These are phyloP conservation scores for Moesziomyces antarcticus DNA, from an alignment of 1,284 basidiomycete genomes.

Conservation along the genomic window DNA sequence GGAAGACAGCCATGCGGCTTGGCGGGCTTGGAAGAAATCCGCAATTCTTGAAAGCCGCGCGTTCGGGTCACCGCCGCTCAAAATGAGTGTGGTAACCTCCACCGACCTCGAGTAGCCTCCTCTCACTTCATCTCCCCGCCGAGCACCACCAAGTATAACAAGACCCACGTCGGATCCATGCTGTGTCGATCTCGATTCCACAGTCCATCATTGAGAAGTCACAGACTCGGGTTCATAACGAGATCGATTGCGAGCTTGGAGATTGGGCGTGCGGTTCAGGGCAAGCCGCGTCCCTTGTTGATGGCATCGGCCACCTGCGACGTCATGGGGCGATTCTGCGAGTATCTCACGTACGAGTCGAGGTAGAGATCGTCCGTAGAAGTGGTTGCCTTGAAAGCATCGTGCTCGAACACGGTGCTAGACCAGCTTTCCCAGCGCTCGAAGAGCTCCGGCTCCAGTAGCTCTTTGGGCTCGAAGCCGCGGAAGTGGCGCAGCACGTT, in stretches of 20 bases:
- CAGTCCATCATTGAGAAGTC: no score
- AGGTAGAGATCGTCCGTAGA: conserved; percentile 79
- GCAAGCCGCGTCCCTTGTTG: conserved; percentile 50
- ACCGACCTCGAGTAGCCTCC: no score
- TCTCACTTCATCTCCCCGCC: no score
- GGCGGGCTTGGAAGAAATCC: background rate
- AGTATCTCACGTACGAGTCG: conserved; percentile 73
- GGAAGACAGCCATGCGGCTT: no score
- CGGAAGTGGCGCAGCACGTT: conserved; percentile 78
- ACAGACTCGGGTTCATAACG: no score
- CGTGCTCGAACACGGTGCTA: conserved; percentile 74
- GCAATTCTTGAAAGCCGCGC: background rate
- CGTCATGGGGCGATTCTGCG: conserved; percentile 58
- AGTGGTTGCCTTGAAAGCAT: conserved; percentile 77
- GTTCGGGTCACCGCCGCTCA: no score
- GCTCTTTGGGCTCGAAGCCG: conserved; percentile 72
- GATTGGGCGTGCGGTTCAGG: conserved; percentile 3
- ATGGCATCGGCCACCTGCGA: conserved; percentile 59
- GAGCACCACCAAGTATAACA: no score
- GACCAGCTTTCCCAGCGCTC: conserved; percentile 73
- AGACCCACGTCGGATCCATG: no score
- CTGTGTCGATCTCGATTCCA: no score
- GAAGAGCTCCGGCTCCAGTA: conserved; percentile 70
- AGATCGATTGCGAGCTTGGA: no score
- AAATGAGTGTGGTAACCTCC: no score